A percentile compares a stretch with the other conserved stretches of the same genome.
Conservation (phyloP, 495 filamentous ascomycete genomes). For the Aspergillus nanangensis region DNA sequence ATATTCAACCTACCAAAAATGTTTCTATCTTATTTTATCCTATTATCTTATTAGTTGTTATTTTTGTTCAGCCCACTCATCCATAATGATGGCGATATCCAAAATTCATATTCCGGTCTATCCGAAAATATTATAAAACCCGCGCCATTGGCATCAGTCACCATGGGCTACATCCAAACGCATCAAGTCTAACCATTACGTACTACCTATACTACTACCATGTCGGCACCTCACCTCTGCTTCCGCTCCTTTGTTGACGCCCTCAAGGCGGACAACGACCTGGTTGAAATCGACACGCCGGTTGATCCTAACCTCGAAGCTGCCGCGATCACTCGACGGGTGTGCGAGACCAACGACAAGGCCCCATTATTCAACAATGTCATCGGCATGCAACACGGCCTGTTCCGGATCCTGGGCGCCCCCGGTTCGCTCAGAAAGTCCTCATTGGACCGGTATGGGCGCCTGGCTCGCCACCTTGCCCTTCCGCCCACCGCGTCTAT, state of each 20-base stretch:
- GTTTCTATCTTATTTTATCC: no score
- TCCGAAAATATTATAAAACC: no score
- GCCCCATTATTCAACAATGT: slow-evolving; percentile 39
- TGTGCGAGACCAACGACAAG: slow-evolving; percentile 35
- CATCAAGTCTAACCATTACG: no score
- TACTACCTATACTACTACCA: not conserved
- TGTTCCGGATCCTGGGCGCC: slow-evolving; percentile 36
- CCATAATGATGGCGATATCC: no score
- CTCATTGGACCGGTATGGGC: slow-evolving; percentile 23
- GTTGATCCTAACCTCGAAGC: slow-evolving; percentile 35
- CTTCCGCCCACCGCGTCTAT: slow-evolving; percentile 25
- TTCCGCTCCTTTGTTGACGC: slow-evolving; percentile 35
- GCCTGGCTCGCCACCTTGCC: slow-evolving; percentile 29
- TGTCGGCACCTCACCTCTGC: slow-evolving; percentile 5
- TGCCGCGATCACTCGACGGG: slow-evolving; percentile 31
- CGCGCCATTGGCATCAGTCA: no score
- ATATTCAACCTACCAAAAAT: no score
- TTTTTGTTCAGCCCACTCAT: no score
- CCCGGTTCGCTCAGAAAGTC: slow-evolving; percentile 22
- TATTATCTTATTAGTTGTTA: no score
- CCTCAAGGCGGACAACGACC: slow-evolving; percentile 27
- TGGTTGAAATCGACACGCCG: slow-evolving; percentile 30
- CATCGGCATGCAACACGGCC: slow-evolving; percentile 28
- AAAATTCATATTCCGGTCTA: no score
- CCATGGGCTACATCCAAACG: no score